Base-by-base conservation (phyloP, 2,329 filamentous ascomycete species). In the Penicillium sp. region DNA sequence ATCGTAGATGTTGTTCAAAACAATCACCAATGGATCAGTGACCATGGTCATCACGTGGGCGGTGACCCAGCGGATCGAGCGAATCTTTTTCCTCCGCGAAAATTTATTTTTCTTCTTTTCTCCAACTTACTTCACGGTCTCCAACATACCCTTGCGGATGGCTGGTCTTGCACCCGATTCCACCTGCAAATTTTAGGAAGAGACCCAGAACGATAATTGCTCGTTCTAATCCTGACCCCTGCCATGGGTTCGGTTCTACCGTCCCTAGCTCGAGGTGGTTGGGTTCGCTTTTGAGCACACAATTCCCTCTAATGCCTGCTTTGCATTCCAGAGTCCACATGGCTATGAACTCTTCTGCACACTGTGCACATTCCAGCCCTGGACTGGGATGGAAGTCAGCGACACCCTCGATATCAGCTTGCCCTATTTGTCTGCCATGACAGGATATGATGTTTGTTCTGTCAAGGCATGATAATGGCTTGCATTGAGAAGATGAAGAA, bases 211-310 rank as follows among this genome's bases (percentile, higher is more conserved):
- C 44, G 55, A 67, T 44, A 35, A 37, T 48, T 61, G 64, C 64
- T 65, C 61, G 52, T 65, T 65, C 59, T 65, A 68, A 67, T 67
- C 63, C 63, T 57, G 57, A 55, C 53, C 44, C 50, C 56, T 59
- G 53, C 46, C 54, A 42, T 39, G 36, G 35, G 41, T 36, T 46
- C 25, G 40, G 43, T 41, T 44, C 33, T 48, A 33, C 36, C 37
- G 35, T 45, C 45, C 39, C 43, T n/a, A 34, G 36, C 45, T 45
- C 52, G 55, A 54, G 56, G 60, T 58, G 48, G 51, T 52, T 59
- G 62, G 65, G 62, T 68, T 68, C 65, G 65, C 65, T 66, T 60
- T 67, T 62, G 62, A 65, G 65, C 64, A 61, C 54, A 68, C 60
- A 68, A 9, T 5, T 50, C 25, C 39, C 18, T 22, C 18, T 9